Evolutionary conservation across 179 eudicot genomes (phyloP), one percentile per base, ranked within the genome.

Genomic region (Patellifolia procumbens): DNA sequence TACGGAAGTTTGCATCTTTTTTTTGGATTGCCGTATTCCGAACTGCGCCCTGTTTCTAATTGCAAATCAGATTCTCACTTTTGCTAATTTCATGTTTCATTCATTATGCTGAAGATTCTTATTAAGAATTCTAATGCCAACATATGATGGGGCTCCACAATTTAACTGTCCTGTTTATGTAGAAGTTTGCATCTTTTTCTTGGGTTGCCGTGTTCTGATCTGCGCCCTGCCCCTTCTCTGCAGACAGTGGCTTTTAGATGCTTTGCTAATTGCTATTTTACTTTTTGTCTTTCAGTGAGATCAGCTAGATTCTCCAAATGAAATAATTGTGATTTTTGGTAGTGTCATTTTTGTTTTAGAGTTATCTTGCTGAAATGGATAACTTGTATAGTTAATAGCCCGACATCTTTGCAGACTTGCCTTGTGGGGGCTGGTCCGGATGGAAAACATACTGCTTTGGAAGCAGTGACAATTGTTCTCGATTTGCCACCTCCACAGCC

Each of bases 401-500:
- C 64, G 65, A 60, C 2, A 19, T 82, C 45, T 82, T 75, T 73
- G 64, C 91, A 96, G 98, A 96, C 99, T 56, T 96, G 99, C 85
- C 90, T 96, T 75, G 93, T 96, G 70, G 99, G 99, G 78, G 99
- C 99, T 76, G 99, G 98, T 51, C 97, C 96, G 59, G 93, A 88
- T 78, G 99, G 99, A 45, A 96, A 96, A 83, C 99, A 89, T 78
- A 96, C 97, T 70, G 99, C 99, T 80, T 80, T 96, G 72, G 99
- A 96, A 83, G 98, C 99, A 56, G 99, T 96, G 56, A 96, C 99
- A 13, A 85, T 96, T 65, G 99, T 96, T 86, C 99, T 96, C 77
- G 99, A 93, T 88, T 84, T 93, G 81, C 98, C 99, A 39, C 96
- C 99, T 75, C 99, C 99, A 53, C 98, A 93, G 82, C 99, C 99